Base-by-base conservation (phyloP, 2,329 filamentous ascomycete species). In the Trichoderma hamatum region DNA sequence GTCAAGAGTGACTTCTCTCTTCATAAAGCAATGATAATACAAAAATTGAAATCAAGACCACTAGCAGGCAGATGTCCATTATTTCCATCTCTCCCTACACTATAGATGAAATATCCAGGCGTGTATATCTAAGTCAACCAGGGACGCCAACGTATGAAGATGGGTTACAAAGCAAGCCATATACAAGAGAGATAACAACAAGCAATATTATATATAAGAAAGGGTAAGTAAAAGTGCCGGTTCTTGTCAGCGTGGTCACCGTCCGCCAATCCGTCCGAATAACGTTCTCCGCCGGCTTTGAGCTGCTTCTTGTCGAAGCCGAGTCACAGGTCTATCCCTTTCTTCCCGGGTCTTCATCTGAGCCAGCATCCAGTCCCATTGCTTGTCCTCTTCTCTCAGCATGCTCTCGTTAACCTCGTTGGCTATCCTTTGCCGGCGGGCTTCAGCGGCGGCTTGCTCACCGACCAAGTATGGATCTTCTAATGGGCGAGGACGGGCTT, bases 401-500 rank as follows among this genome's bases (percentile, higher is more conserved):
- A 88, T 78, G 69, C 87, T 86, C 30, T 85, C 84, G 0, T 83
- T 83, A 49, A 81, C 83, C 78, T 90, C 85, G 64, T 84, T 80
- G n/a, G 83, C 83, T 32, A 90, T 77, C 70, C 89, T 82, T 74
- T 87, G 86, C n/a, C 80, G 78, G 54, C 87, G 82, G 9, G 88
- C 88, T 71, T 83, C 78, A 11, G 82, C 81, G 2, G 90, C 90
- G 3, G 89, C 89, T 62, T 84, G 84, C 78, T 91, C 89, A 39
- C 90, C 90, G 2, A 92, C 90, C 11, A 92, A 80, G 68, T 89
- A 84, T 0, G 89, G 89, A 72, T 92, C 90, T 78, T 92, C 90
- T 21, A 89, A 82, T 3, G 88, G 88, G 7, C 84, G 82, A 77
- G 73, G 39, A 28, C 70, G 63, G 7, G 3, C 43, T 32, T 73